Evolutionary conservation across 2,329 filamentous ascomycete genomes (phyloP).

Genomic region (Pleurostoma richardsiae): DNA sequence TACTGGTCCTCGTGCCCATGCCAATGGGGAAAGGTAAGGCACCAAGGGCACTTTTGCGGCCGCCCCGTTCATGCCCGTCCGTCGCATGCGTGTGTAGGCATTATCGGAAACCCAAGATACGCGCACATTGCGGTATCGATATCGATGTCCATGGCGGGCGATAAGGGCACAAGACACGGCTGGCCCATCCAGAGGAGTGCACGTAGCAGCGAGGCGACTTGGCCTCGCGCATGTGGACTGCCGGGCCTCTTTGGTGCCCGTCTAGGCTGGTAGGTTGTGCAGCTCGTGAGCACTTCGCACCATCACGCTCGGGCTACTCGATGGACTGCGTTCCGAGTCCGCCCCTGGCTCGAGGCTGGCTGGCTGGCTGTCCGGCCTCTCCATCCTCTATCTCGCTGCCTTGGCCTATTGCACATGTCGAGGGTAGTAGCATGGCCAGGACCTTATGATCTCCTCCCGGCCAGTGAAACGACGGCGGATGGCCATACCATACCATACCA

Average conservation of each 20-base stretch:
- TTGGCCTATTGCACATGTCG: no score
- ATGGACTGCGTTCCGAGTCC: background rate
- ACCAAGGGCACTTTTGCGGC: background rate
- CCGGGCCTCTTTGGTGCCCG: background rate
- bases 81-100: slow-evolving; percentile 2
- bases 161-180: background rate
- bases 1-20: no score
- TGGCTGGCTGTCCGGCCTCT: background rate
- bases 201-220: slow-evolving; percentile 16
- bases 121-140: no score
- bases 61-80: background rate
- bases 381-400: background rate
- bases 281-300: slow-evolving; percentile 1
- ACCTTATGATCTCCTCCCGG: no score
- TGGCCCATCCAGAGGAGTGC: slow-evolving; percentile 3
- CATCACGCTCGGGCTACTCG: no score
- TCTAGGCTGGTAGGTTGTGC: background rate
- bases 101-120: background rate
- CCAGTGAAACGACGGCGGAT: no score
- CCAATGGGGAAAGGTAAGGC: background rate
- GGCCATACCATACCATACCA: no score
- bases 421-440: no score
- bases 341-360: background rate
- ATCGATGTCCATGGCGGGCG: no score
- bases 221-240: slow-evolving; percentile 13